Conservation (phyloP, 1,139 yeast genomes). For the Zygosaccharomyces sapae region DNA sequence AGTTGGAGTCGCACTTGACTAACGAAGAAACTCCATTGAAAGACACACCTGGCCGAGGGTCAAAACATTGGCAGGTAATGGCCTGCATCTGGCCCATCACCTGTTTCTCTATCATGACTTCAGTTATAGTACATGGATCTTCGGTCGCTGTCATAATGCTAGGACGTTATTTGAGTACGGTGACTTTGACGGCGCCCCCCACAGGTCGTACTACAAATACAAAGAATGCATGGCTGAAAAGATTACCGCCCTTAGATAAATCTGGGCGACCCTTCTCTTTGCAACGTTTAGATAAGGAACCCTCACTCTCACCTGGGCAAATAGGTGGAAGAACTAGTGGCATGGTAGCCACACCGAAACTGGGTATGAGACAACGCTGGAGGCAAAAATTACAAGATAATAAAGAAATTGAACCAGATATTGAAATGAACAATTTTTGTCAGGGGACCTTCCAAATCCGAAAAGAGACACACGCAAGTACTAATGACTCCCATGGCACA, state of each 20-base stretch:
- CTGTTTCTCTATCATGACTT: conserved; percentile 76
- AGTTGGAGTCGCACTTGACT: conserved; percentile 54
- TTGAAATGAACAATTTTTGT: conserved; percentile 31
- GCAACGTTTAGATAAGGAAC: conserved; percentile 70
- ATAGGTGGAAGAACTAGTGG: conserved; percentile 59
- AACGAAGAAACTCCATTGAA: conserved; percentile 59
- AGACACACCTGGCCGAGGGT: conserved; percentile 48
- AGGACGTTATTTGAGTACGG: conserved; percentile 83
- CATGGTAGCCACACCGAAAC: conserved; percentile 68
- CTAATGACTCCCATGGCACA: conserved; percentile 36
- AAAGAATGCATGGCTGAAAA: conserved; percentile 70
- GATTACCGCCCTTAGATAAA: conserved; percentile 75
- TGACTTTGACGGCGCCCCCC: conserved; percentile 89
- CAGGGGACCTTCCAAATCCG: conserved; percentile 29
- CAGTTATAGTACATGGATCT: conserved; percentile 92
- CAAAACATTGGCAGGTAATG: conserved; percentile 69
- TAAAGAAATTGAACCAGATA: conserved; percentile 32
- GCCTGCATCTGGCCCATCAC: conserved; percentile 87
- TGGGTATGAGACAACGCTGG: conserved; percentile 60
- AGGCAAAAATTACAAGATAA: conserved; percentile 40
- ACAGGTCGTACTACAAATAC: conserved; percentile 65
- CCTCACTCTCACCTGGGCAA: conserved; percentile 29
- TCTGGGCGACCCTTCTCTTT: conserved; percentile 72
- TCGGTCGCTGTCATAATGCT: conserved; percentile 90
- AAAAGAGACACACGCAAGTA: conserved; percentile 40